Evolutionary conservation across 2,329 filamentous ascomycete species (phyloP).

Genomic region (Helotiales sp.): DNA sequence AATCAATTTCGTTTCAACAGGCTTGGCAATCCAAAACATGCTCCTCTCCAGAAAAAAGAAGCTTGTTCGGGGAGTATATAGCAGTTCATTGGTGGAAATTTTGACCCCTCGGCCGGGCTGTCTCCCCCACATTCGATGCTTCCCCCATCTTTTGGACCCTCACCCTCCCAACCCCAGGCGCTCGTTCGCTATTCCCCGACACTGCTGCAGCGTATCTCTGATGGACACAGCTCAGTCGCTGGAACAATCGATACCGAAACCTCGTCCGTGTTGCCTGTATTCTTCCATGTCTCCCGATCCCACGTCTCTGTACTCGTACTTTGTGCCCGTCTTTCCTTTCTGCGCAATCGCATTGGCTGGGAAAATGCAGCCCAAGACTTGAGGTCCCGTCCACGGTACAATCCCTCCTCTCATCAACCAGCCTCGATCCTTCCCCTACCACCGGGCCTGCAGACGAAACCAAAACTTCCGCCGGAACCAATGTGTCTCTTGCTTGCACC

Average conservation of each 20-base stretch:
- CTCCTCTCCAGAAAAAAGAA: not conserved
- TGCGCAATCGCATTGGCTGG: conserved; percentile 13
- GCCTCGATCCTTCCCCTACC: not conserved
- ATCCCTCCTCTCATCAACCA: conserved; percentile 10
- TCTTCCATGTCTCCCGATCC: conserved; percentile 14
- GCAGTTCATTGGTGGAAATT: conserved; percentile 22
- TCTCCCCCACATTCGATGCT: conserved; percentile 14
- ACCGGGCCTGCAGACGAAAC: conserved; percentile 1
- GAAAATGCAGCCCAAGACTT: conserved; percentile 13
- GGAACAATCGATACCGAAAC: conserved; percentile 26
- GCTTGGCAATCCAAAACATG: not conserved
- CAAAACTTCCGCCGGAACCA: conserved; percentile 20
- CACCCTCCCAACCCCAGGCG: not conserved
- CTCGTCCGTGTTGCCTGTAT: not conserved
- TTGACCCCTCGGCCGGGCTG: conserved; percentile 11
- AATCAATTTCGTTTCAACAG: conserved; percentile 1
- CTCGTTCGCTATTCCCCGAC: not conserved
- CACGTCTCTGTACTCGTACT: not conserved
- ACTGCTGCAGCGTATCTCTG: not conserved
- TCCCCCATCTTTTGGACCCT: conserved; percentile 4
- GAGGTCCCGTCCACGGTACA: conserved; percentile 5
- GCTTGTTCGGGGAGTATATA: not conserved
- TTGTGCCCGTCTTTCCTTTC: not conserved
- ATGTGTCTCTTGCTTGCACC: conserved; percentile 12
- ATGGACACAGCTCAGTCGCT: conserved; percentile 9